Evolutionary conservation across 2,329 filamentous ascomycete genomes (phyloP).

Genomic region (Cucurbitaria berberidis): DNA sequence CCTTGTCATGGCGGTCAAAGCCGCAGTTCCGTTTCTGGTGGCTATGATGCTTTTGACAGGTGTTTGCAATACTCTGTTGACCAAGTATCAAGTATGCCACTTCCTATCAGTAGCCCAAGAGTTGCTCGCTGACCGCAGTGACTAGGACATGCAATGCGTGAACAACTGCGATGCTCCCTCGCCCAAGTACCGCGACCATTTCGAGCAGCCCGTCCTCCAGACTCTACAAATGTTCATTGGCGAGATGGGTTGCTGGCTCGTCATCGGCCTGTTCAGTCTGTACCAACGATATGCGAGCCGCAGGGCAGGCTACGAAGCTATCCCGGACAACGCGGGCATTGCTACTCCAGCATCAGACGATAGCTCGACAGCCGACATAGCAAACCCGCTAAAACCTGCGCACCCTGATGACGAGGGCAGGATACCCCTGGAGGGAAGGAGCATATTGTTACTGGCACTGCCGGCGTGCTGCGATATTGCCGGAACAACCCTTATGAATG

Average conservation of each 20-base stretch:
- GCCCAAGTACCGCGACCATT: constrained; percentile 70
- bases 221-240: constrained; percentile 98
- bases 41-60: constrained; percentile 96
- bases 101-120: background rate
- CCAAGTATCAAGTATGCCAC: constrained; percentile 84
- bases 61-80: constrained; percentile 94
- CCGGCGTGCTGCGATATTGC: constrained; percentile 93
- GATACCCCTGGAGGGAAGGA: constrained; percentile 69
- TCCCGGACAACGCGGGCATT: constrained; percentile 52
- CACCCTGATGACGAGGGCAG: constrained; percentile 62
- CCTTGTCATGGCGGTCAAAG: constrained; percentile 69
- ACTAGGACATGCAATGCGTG: constrained; percentile 93
- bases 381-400: constrained; percentile 58
- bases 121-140: constrained; percentile 21
- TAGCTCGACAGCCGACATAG: constrained; percentile 52
- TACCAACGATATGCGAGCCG: constrained; percentile 63
- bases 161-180: constrained; percentile 79
- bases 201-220: constrained; percentile 95
- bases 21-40: constrained; percentile 82
- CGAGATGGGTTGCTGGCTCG: constrained; percentile 94
- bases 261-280: constrained; percentile 73
- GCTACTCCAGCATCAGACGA: constrained; percentile 52
- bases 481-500: constrained; percentile 97
- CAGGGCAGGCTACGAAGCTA: constrained; percentile 68
- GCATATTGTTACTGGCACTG: constrained; percentile 76